Conservation (phyloP, 768 basidiomycete species). For the Lanmaoa pseudosensibilis region DNA sequence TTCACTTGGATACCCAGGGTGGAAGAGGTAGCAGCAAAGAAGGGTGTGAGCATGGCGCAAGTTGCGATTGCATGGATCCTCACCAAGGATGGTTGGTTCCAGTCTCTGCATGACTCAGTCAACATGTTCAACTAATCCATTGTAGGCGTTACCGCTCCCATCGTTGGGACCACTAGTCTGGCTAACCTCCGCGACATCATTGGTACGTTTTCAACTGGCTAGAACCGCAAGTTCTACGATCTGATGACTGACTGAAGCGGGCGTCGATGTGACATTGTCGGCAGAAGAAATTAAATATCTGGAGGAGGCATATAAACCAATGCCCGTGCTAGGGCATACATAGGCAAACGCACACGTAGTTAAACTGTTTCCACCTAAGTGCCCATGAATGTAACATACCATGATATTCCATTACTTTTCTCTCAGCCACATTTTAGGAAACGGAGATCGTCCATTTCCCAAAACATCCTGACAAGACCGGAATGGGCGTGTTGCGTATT, state of each 20-base stretch:
- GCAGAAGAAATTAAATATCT: conserved; percentile 50
- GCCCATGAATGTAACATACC: not conserved
- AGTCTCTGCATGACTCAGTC: not conserved
- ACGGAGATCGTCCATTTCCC: not conserved
- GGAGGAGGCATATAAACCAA: conserved; percentile 45
- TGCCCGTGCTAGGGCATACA: conserved; percentile 40
- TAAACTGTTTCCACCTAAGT: not conserved
- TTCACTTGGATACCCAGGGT: conserved; percentile 28
- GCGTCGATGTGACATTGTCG: conserved; percentile 43
- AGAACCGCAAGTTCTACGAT: not conserved
- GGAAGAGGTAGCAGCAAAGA: conserved; percentile 39
- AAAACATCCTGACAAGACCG: no score
- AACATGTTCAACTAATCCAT: not conserved
- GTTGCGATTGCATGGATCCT: conserved; percentile 43
- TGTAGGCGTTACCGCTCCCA: conserved; percentile 41
- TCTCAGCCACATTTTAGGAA: not conserved
- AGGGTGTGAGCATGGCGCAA: conserved; percentile 42
- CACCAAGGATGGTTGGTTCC: conserved; percentile 29
- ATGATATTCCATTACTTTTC: not conserved
- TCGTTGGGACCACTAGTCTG: conserved; percentile 44
- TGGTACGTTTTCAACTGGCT: conserved; percentile 22
- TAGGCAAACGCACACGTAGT: conserved; percentile 6
- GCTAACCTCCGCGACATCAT: conserved; percentile 43
- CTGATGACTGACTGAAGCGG: conserved; percentile 23
- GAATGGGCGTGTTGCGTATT: no score